Conservation (phyloP, 495 filamentous ascomycete species). For the Durotheca rogersii region DNA sequence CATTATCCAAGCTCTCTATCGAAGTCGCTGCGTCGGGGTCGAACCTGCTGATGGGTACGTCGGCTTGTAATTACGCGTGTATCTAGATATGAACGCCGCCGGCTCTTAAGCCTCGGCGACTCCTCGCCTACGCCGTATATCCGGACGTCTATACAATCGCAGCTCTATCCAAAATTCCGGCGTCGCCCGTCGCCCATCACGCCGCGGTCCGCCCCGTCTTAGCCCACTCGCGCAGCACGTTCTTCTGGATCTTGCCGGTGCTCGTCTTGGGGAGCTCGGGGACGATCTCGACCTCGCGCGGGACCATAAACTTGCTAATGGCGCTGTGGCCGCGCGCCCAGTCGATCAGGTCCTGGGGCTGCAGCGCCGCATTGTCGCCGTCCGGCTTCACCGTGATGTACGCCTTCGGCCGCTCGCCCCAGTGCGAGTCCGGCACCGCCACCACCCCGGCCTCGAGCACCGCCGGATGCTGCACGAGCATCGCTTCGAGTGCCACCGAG, state of each 20-base stretch:
- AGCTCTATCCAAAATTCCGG: too few species aligned
- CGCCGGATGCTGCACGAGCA: slow-evolving; percentile 86
- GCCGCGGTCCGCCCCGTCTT: slow-evolving; percentile 50
- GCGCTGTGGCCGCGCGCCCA: slow-evolving; percentile 79
- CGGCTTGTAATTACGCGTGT: too few species aligned
- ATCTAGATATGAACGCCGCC: too few species aligned
- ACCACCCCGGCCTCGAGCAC: slow-evolving; percentile 91
- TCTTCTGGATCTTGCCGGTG: slow-evolving; percentile 96
- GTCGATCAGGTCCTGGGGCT: slow-evolving; percentile 70
- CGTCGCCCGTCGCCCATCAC: too few species aligned
- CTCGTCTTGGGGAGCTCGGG: slow-evolving; percentile 90
- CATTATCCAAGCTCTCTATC: too few species aligned
- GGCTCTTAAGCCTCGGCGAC: not conserved
- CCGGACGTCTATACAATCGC: too few species aligned
- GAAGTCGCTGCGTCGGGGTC: too few species aligned
- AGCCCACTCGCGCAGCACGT: slow-evolving; percentile 84
- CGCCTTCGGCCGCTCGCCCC: slow-evolving; percentile 93
- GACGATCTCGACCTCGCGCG: slow-evolving; percentile 87
- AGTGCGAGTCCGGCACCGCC: slow-evolving; percentile 84
- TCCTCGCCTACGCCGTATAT: too few species aligned
- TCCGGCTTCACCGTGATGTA: slow-evolving; percentile 74
- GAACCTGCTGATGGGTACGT: too few species aligned
- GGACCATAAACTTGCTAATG: slow-evolving; percentile 95
- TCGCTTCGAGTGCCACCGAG: slow-evolving; percentile 84
- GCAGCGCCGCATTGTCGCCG: slow-evolving; percentile 50